These are phyloP conservation scores for Xylaria grammica DNA, from an alignment of 495 filamentous ascomycete species.

Conservation along the genomic window DNA sequence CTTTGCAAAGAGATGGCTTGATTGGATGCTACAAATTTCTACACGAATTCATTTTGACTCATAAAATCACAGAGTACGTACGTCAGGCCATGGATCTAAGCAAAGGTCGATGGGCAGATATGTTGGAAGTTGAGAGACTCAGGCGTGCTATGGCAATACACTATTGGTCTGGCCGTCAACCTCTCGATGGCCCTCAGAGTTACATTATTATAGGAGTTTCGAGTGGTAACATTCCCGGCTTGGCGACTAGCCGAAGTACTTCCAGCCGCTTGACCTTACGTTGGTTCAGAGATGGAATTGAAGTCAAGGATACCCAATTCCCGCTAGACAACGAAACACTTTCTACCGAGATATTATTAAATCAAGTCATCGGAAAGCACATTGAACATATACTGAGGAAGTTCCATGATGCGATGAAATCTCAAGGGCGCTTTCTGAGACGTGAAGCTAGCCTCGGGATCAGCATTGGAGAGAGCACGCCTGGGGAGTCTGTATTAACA, in stretches of 20 bases:
- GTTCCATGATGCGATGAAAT: slow-evolving; percentile 62
- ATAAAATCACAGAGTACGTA: slow-evolving; percentile 80
- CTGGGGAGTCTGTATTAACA: slow-evolving; percentile 67
- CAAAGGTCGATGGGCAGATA: slow-evolving; percentile 73
- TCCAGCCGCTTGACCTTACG: slow-evolving; percentile 65
- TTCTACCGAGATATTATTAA: slow-evolving; percentile 74
- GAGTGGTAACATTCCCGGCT: slow-evolving; percentile 59
- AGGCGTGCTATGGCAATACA: slow-evolving; percentile 83
- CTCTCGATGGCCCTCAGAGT: slow-evolving; percentile 67
- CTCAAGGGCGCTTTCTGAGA: slow-evolving; percentile 61
- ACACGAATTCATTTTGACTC: slow-evolving; percentile 82
- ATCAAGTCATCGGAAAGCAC: slow-evolving; percentile 76
- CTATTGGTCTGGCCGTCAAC: slow-evolving; percentile 75
- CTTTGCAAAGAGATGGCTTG: slow-evolving; percentile 68
- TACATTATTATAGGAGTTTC: slow-evolving; percentile 89
- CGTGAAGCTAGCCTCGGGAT: slow-evolving; percentile 59
- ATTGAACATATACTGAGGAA: slow-evolving; percentile 66
- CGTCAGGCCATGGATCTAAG: slow-evolving; percentile 75
- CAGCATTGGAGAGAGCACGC: slow-evolving; percentile 61
- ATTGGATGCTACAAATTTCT: slow-evolving; percentile 80
- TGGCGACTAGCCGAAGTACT: slow-evolving; percentile 38
- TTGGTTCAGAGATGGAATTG: slow-evolving; percentile 84
- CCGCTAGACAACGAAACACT: slow-evolving; percentile 68
- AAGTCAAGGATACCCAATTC: slow-evolving; percentile 69
- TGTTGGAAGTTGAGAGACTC: slow-evolving; percentile 73